Evolutionary conservation across 805 yeast species (phyloP).

Genomic region (Candida argentea): DNA sequence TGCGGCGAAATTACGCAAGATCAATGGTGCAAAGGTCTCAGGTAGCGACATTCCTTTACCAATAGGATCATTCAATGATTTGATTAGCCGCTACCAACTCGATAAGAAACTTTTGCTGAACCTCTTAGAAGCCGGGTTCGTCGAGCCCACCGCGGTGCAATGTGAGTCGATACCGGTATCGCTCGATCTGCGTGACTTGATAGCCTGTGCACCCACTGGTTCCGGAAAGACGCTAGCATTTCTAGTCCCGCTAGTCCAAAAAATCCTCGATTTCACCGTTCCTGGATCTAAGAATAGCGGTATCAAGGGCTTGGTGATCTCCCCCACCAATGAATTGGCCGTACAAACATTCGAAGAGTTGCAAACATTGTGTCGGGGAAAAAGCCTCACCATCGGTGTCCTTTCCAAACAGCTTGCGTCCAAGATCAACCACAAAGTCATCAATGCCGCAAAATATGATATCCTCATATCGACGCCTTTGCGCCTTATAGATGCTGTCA

Average conservation of each 20-base stretch:
- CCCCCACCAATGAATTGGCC: constrained; percentile 94
- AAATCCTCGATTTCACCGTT: constrained; percentile 16
- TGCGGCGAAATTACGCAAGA: constrained; percentile 50
- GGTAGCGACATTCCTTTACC: constrained; percentile 90
- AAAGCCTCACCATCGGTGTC: constrained; percentile 49
- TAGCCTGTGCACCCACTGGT: constrained; percentile 97
- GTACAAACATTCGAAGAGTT: constrained; percentile 71
- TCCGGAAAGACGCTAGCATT: constrained; percentile 95
- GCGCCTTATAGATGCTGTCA: constrained; percentile 71
- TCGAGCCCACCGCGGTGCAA: constrained; percentile 89
- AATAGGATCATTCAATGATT: constrained; percentile 79
- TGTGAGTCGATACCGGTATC: constrained; percentile 78
- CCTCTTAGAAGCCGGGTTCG: constrained; percentile 58
- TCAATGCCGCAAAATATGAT: constrained; percentile 59
- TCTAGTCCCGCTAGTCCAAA: constrained; percentile 69
- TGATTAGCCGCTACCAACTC: constrained; percentile 57
- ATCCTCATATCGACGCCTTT: constrained; percentile 82
- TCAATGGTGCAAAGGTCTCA: constrained; percentile 56
- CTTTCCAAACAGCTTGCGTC: constrained; percentile 64
- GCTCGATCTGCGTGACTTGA: constrained; percentile 59
- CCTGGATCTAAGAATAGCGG: constrained; percentile 33
- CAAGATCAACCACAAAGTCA: constrained; percentile 52
- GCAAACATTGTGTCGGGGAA: constrained; percentile 45
- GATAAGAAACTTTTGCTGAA: constrained; percentile 51
- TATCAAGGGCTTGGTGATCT: constrained; percentile 65